Base-by-base conservation (phyloP, 345 rosid genomes). In the Lumnitzera racemosa region DNA sequence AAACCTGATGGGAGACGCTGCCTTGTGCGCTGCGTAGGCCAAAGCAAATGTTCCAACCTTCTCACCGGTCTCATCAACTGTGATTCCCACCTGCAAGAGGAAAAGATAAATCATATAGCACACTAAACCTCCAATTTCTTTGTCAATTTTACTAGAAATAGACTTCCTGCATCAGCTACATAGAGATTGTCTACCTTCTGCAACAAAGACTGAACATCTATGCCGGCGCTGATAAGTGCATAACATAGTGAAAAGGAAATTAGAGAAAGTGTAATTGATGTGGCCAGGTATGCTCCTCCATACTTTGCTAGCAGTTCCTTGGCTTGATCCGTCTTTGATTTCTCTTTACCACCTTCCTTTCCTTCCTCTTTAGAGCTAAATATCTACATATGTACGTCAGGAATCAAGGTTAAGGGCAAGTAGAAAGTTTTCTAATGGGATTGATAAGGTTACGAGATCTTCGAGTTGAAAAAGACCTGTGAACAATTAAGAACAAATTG, bases 211-310 rank as follows among this genome's bases (percentile, higher is more conserved):
- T 80, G 95, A 66, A 87, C 94, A 70, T 89, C 96, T 47, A 92
- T 52, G 58, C 95, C 94, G 11, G 89, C 81, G 58, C 56, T 77
- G 24, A 89, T 80, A 12, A 89, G 89, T 2, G 66, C 82, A 56
- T 85, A 92, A 60, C 95, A 83, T 13, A 83, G 88, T 2, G 89
- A 63, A 81, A 87, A 91, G 4, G 96, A 89, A 64, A 92, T 79
- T 71, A 87, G 62, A 4, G 98, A 89, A 53, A 92, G 95, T 20
- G 96, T 85, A 51, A 92, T 83, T 47, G 98, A 92, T 9, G 96
- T 92, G 36, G 94, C 96, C 8, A 92, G 78, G 65, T 92, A 89
- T 55, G 98, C 98, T 70, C 98, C 98, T 51, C 98, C 98, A 57
- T 92, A 85, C 67, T 87, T 89, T 0, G 87, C 74, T 12, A 86